Conservation (phyloP, 202 grass and related monocot species). For the Saccharum hybrid region DNA sequence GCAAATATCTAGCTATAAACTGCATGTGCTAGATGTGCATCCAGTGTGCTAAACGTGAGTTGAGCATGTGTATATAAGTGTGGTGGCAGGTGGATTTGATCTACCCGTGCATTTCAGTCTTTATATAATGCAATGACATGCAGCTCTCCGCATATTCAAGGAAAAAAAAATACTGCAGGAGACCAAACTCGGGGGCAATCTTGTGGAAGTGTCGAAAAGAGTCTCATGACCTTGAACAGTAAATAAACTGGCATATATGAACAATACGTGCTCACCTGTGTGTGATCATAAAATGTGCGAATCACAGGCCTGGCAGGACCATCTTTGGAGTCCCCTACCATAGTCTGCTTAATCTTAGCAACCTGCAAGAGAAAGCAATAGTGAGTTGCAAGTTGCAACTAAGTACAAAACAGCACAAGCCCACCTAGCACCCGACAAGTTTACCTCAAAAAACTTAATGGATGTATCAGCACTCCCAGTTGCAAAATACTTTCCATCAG, state of each 20-base stretch:
- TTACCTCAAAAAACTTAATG: slow-evolving; percentile 93
- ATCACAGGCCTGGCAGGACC: slow-evolving; percentile 74
- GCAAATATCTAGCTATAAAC: slow-evolving; percentile 8
- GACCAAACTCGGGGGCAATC: not conserved
- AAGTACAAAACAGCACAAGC: slow-evolving; percentile 33
- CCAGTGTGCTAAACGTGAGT: not conserved
- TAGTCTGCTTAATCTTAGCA: slow-evolving; percentile 88
- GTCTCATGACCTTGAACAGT: not conserved
- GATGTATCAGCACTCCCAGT: slow-evolving; percentile 93
- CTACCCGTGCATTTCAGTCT: not conserved
- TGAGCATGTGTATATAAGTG: not conserved
- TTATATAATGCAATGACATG: not conserved
- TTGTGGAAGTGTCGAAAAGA: slow-evolving; percentile 32
- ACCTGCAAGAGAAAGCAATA: slow-evolving; percentile 52
- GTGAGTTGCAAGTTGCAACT: slow-evolving; percentile 23
- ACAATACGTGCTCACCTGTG: slow-evolving; percentile 56
- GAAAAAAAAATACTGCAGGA: not conserved
- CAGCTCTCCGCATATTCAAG: not conserved
- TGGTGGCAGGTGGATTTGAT: not conserved
- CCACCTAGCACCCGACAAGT: not conserved
- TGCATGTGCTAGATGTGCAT: not conserved
- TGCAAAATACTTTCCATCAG: slow-evolving; percentile 82
- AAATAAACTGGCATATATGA: slow-evolving; percentile 23
- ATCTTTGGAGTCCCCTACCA: slow-evolving; percentile 81
- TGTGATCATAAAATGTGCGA: slow-evolving; percentile 94